Conservation (phyloP, 116 monocot genomes). For the Trichopus zeylanicus region DNA sequence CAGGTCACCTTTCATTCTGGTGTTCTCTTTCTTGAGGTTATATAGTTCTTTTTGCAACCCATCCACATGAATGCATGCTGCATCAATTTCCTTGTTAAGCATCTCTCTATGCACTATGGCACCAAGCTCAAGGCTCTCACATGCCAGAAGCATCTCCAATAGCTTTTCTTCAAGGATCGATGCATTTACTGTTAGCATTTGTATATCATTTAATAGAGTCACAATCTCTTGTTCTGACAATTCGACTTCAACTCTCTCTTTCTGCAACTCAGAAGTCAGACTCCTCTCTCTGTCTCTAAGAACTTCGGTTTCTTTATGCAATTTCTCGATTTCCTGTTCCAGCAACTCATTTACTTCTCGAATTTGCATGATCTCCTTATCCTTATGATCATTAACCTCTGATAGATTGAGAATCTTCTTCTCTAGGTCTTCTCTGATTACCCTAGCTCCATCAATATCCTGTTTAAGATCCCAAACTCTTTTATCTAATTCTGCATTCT, state of each 20-base stretch:
- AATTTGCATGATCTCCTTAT: conserved; percentile 22
- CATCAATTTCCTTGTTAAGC: conserved; percentile 22
- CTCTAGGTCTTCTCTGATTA: conserved; percentile 35
- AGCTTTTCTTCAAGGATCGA: conserved; percentile 54
- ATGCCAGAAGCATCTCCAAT: conserved; percentile 29
- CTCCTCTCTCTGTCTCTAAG: conserved; percentile 23
- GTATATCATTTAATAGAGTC: conserved; percentile 22
- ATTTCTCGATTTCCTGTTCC: conserved; percentile 12
- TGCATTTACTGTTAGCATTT: conserved; percentile 26
- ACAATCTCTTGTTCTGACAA: conserved; percentile 42
- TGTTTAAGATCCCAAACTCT: conserved; percentile 24
- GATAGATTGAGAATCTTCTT: conserved; percentile 26
- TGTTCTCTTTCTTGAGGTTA: conserved; percentile 34
- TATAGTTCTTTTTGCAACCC: conserved; percentile 22
- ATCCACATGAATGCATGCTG: conserved; percentile 8
- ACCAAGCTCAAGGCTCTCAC: conserved; percentile 32
- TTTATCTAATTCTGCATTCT: conserved; percentile 13
- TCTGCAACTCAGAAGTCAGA: conserved; percentile 18
- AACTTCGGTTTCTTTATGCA: conserved; percentile 20
- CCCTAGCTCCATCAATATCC: conserved; percentile 33
- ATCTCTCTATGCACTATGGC: conserved; percentile 24
- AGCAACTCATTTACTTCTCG: conserved; percentile 24
- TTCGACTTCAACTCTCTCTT: conserved; percentile 23
- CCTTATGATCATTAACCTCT: conserved; percentile 16
- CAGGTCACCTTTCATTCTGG: conserved; percentile 27